phyloP scores from a whole-genome alignment of 257 asterid species.

The Ilex aquifolium region DNA sequence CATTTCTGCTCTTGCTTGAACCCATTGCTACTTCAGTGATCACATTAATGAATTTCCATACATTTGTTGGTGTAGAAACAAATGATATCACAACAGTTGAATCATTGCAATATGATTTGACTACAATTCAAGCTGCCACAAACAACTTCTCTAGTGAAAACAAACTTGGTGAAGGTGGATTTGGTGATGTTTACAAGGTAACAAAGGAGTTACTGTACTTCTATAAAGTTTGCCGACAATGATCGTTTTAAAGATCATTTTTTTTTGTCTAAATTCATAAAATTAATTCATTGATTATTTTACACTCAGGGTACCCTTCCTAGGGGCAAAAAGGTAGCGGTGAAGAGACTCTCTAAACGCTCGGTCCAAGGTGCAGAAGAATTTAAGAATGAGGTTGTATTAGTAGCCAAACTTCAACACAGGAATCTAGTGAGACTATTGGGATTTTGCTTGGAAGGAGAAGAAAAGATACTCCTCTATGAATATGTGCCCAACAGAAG shows the following conservation, averaged over 20 bases:
- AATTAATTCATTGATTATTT: background rate
- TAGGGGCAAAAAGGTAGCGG: conserved; percentile 13
- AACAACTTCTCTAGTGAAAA: conserved; percentile 9
- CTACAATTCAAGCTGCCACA: conserved; percentile 16
- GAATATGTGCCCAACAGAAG: conserved; percentile 25
- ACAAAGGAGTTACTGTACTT: background rate
- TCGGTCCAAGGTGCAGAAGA: conserved; percentile 23
- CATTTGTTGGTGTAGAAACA: background rate
- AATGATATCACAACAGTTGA: background rate
- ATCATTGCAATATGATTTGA: conserved; percentile 3
- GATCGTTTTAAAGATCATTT: background rate
- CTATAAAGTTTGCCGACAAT: background rate
- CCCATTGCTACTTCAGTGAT: too few relatives aligned
- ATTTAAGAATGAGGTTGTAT: conserved; percentile 17
- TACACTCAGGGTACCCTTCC: conserved; percentile 13
- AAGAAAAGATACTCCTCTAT: conserved; percentile 25
- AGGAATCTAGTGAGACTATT: conserved; percentile 19
- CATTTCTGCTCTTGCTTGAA: background rate
- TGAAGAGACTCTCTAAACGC: conserved; percentile 16
- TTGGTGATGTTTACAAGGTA: conserved; percentile 24
- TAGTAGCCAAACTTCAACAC: conserved; percentile 28
- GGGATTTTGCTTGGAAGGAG: conserved; percentile 21
- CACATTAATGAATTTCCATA: background rate
- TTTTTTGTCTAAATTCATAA: background rate
- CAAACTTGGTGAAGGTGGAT: conserved; percentile 20